Base-by-base conservation (phyloP, 495 filamentous ascomycete genomes). In the Lepidopterella palustris region DNA sequence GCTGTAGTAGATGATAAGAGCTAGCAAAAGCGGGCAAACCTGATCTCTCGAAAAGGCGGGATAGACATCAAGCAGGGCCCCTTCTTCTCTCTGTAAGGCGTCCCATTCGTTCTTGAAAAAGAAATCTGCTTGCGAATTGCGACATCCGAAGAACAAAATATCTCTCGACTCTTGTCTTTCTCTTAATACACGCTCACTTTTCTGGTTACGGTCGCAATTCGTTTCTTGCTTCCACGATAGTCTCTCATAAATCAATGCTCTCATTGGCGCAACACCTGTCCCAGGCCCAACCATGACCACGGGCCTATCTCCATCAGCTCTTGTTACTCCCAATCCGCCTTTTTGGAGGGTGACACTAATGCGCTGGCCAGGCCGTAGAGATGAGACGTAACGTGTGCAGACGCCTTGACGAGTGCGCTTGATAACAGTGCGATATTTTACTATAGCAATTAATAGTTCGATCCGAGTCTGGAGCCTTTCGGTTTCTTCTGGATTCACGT, bases 211-310 rank as follows among this genome's bases (percentile, higher is more conserved):
- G n/a, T 57, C 48, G 20, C 59, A 0, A 29, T 6, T 42, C 1
- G 35, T 23, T 26, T 76, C 74, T 6, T 72, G 71, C n/a, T 78
- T 75, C 68, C 73, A 71, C 20, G 62, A 45, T 6, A 67, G 51
- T 11, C 87, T 78, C 62, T 96, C 85, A 77, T 86, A 85, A 18
- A 95, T 76, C 58, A 97, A 76, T 1, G 88, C 82, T 0, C 92
- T 82, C 69, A 96, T 85, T 0, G 93, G 93, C 0, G 93, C 95
- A 27, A 99, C 75, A 8, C 93, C 93, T 0, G 93, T 99, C 10
- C 93, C 93, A 0, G 93, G 87, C 1, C 86, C 92, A 35, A 99
- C 82, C 69, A 95, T 83, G 32, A 98, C 73, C 1, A 89, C 76
- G 1, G 93, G 88, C 6, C 69, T 76, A 2, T 71, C 63, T 2